A percentile compares a stretch with the other conserved stretches of the same genome.
Conservation (phyloP, 768 basidiomycete genomes). For the Mrakia frigida region DNA sequence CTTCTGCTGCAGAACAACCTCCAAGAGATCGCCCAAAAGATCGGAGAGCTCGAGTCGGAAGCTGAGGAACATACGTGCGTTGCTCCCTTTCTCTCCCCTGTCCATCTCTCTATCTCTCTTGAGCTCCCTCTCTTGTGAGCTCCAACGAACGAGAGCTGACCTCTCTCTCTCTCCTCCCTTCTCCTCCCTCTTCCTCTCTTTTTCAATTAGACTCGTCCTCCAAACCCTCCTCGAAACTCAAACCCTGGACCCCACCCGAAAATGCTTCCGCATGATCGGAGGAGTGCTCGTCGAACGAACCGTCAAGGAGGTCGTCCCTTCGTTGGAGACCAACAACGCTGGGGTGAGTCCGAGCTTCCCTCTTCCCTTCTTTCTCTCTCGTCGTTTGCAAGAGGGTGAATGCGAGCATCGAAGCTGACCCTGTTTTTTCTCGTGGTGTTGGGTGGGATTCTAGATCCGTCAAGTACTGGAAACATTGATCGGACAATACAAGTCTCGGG, state of each 20-base stretch:
- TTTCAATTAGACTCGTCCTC: conserved; percentile 65
- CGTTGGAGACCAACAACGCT: conserved; percentile 79
- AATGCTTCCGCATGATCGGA: conserved; percentile 94
- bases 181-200: neutral
- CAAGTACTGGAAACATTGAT: conserved; percentile 70
- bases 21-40: conserved; percentile 85
- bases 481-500: conserved; percentile 68
- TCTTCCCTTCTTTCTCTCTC: conserved; percentile 22
- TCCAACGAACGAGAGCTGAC: conserved; percentile 5
- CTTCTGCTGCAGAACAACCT: conserved; percentile 57
- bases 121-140: neutral
- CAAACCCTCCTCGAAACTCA: conserved; percentile 77
- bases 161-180: no score
- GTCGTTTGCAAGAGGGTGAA: no score
- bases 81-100: neutral
- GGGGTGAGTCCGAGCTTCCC: conserved; percentile 54
- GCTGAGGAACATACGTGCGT: conserved; percentile 89
- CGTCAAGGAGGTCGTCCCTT: conserved; percentile 88
- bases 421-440: neutral
- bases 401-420: neutral
- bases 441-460: conserved; percentile 57
- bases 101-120: neutral
- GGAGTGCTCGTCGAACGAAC: conserved; percentile 93
- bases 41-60: conserved; percentile 92
- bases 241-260: conserved; percentile 76